Base-by-base conservation (phyloP, 176 grass and related monocot species). In the Olyra latifolia region DNA sequence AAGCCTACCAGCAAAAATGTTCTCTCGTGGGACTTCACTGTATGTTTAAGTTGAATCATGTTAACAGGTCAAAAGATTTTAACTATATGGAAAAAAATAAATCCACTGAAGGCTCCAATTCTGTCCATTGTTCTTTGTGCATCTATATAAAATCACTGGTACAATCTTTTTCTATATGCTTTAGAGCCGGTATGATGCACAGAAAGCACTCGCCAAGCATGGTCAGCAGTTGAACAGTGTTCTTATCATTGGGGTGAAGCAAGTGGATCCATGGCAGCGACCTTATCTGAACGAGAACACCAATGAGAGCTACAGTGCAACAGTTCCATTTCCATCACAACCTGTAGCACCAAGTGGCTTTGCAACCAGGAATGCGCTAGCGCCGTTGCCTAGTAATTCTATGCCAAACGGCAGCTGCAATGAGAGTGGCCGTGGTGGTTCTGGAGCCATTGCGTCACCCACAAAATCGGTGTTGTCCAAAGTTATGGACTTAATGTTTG, bases 401-500 rank as follows among this genome's bases (percentile, higher is more conserved):
- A 49, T 91, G 55, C 88, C 82, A 64, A 93, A 88, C 42, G 83
- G 88, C n/a, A 57, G 22, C 74, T 46, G 30, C 60, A 71, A 80
- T 30, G 88, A 78, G 69, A 59, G 5, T 27, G 65, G 54, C 25
- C 66, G 17, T 7, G 69, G 77, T 48, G 32, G 68, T 55, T 83
- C 83, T 1, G 90, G 90, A 57, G 79, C 88, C 49, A 88, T 99
- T 84, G 96, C 96, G 83, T 93, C 90, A 22, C 96, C 96, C 4
- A 50, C 90, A 69, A 99, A 93, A 74, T 91, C 96, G 0, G 75
- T 87, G 13, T 28, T 93, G 48, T 93, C 96, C 70, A 91, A 92
- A 85, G 90, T 91, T 24, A 82, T 99, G 75, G 96, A 99, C 71
- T 74, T 99, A 61, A 89, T 99, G 87, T 95, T 99, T 76, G 93